Percentiles rank a stretch among this genome's conserved stretches.
phyloP scores from a whole-genome alignment of 1,284 basidiomycete genomes.

The Taiwanofungus camphoratus region DNA sequence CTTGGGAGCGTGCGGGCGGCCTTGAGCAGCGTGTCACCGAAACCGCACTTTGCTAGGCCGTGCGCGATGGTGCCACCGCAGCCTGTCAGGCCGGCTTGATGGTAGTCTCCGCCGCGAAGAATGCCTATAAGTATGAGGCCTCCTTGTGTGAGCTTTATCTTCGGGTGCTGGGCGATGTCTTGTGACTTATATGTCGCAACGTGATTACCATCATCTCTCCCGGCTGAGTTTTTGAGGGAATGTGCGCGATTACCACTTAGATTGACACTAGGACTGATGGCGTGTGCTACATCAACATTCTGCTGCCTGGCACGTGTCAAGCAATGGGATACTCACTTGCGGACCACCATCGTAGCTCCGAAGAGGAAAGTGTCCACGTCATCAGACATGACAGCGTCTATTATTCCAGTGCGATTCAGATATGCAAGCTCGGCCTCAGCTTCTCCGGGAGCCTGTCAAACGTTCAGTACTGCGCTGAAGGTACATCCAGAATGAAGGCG shows the following conservation, averaged over 20 bases:
- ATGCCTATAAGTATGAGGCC: conserved; percentile 85
- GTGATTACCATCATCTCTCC: conserved; percentile 71
- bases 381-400: conserved; percentile 90
- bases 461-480: neutral
- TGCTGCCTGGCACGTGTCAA: neutral
- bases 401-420: conserved; percentile 72
- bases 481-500: conserved; percentile 19
- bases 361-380: conserved; percentile 93
- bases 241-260: conserved; percentile 65
- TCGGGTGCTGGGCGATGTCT: conserved; percentile 45
- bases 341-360: conserved; percentile 76
- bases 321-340: conserved; percentile 47
- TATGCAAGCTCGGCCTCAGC: conserved; percentile 95
- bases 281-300: conserved; percentile 3
- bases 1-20: conserved; percentile 49
- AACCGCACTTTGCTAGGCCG: conserved; percentile 66
- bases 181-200: conserved; percentile 58
- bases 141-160: conserved; percentile 59
- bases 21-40: conserved; percentile 62
- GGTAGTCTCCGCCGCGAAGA: conserved; percentile 89
- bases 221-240: conserved; percentile 54
- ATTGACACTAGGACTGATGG: conserved; percentile 60
- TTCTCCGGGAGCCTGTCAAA: conserved; percentile 78
- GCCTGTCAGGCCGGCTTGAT: conserved; percentile 57
- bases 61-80: conserved; percentile 61